phyloP scores from a whole-genome alignment of 768 basidiomycete genomes.

The Lyophyllum atratum region DNA sequence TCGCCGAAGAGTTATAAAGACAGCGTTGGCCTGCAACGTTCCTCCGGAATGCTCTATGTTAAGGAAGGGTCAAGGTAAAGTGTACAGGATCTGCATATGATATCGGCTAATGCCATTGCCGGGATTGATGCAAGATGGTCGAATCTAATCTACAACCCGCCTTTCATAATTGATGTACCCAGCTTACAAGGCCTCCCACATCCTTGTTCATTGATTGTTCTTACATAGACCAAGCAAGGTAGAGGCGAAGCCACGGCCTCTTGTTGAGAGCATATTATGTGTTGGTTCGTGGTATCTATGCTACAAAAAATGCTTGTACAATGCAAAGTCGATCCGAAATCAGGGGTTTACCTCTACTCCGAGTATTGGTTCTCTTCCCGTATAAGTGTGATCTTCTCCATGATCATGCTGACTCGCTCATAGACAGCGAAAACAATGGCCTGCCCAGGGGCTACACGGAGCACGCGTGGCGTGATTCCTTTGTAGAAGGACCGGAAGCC shows the following conservation, averaged over 20 bases:
- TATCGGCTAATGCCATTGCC: conserved; percentile 4
- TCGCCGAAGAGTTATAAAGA: not conserved
- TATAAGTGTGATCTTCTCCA: conserved; percentile 66
- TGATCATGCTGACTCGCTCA: conserved; percentile 76
- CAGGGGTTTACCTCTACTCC: conserved; percentile 43
- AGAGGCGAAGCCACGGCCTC: too few relatives aligned
- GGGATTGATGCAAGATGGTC: not conserved
- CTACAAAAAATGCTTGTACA: too few relatives aligned
- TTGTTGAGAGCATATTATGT: too few relatives aligned
- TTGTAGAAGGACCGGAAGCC: conserved; percentile 94
- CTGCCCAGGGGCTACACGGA: conserved; percentile 95
- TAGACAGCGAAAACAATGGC: conserved; percentile 98
- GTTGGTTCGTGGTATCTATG: not conserved
- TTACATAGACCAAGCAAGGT: too few relatives aligned
- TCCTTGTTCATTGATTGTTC: not conserved
- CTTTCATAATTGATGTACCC: too few relatives aligned
- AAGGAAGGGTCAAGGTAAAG: not conserved
- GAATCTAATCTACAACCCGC: not conserved
- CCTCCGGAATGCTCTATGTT: not conserved
- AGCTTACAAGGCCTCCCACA: too few relatives aligned
- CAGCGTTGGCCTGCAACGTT: conserved; percentile 3
- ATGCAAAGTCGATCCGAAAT: too few relatives aligned
- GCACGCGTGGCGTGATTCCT: conserved; percentile 94
- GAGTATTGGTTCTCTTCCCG: conserved; percentile 66
- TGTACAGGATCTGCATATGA: not conserved